Conservation (phyloP, 2,329 filamentous ascomycete species). For the Colletotrichum sp. region DNA sequence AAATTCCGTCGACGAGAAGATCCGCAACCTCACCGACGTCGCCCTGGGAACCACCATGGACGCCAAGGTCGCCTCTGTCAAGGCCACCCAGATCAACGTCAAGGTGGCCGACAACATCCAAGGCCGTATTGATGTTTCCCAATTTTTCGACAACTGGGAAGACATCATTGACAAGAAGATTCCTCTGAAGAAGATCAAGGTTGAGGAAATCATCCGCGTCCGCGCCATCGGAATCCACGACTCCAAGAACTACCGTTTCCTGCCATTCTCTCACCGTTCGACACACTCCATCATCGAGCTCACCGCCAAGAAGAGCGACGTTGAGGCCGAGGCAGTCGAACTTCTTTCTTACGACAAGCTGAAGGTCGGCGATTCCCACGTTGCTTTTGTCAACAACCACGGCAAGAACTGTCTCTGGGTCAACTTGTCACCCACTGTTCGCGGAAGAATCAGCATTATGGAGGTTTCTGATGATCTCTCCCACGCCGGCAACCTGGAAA, state of each 20-base stretch:
- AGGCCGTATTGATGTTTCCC: constrained; percentile 91
- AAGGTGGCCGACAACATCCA: constrained; percentile 85
- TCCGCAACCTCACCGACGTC: constrained; percentile 73
- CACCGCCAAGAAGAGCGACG: constrained; percentile 75
- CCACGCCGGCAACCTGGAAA: constrained; percentile 73
- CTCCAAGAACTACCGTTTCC: constrained; percentile 85
- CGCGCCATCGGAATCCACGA: constrained; percentile 88
- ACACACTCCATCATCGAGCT: constrained; percentile 86
- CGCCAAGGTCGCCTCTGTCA: constrained; percentile 81
- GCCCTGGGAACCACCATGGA: constrained; percentile 74
- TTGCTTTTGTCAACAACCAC: constrained; percentile 93
- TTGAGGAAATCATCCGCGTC: constrained; percentile 73
- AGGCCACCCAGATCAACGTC: constrained; percentile 92
- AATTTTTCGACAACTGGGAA: constrained; percentile 87
- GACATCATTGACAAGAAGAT: constrained; percentile 82
- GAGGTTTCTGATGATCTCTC: constrained; percentile 89
- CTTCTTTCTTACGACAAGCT: constrained; percentile 75
- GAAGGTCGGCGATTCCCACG: constrained; percentile 70
- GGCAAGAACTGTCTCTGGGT: constrained; percentile 84
- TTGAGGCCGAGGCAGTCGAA: constrained; percentile 47
- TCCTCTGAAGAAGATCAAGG: constrained; percentile 76
- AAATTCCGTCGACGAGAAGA: constrained; percentile 63
- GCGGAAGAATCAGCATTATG: constrained; percentile 80
- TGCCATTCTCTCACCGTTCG: constrained; percentile 86
- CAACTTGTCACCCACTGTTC: constrained; percentile 85